Percentiles rank a stretch among this genome's conserved stretches.
phyloP scores from a whole-genome alignment of 495 filamentous ascomycete genomes.

The Aspergillus cristatus region DNA sequence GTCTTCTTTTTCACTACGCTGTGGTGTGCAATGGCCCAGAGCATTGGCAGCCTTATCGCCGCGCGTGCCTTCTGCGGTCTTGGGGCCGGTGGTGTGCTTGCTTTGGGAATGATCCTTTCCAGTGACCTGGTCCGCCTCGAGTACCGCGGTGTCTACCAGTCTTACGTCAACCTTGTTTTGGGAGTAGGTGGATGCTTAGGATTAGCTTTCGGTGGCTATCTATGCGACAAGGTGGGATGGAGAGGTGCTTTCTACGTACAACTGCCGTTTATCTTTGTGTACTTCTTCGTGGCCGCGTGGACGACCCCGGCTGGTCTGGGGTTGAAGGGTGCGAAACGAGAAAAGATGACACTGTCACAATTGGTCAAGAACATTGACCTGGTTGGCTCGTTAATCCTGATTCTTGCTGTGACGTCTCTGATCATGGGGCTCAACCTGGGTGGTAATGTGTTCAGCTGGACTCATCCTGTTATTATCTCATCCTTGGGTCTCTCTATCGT shows the following conservation, averaged over 20 bases:
- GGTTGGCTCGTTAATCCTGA: constrained; percentile 54
- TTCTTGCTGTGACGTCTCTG: constrained; percentile 52
- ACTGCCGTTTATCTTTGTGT: constrained; percentile 52
- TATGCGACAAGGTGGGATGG: constrained; percentile 70
- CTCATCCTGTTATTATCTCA: constrained; percentile 57
- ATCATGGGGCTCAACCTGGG: constrained; percentile 70
- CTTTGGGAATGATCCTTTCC: constrained; percentile 62
- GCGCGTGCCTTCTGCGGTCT: constrained; percentile 66
- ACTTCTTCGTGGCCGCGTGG: constrained; percentile 44
- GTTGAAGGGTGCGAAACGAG: constrained; percentile 36
- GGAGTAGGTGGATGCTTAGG: constrained; percentile 57
- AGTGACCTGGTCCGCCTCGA: constrained; percentile 71
- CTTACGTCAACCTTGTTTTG: constrained; percentile 62
- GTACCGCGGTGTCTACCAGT: constrained; percentile 64
- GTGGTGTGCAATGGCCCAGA: constrained; percentile 65
- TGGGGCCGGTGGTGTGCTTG: constrained; percentile 64
- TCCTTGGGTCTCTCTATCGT: constrained; percentile 50
- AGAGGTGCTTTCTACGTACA: constrained; percentile 63
- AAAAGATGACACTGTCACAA: constrained; percentile 39
- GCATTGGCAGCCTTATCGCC: constrained; percentile 62
- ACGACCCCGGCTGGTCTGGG: constrained; percentile 56
- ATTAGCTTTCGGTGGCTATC: constrained; percentile 60
- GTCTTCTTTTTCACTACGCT: constrained; percentile 58
- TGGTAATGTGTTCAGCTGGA: constrained; percentile 68
- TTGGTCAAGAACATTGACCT: constrained; percentile 60